These are phyloP conservation scores for Nemania serpens DNA, from an alignment of 2,329 filamentous ascomycete species.

Conservation along the genomic window DNA sequence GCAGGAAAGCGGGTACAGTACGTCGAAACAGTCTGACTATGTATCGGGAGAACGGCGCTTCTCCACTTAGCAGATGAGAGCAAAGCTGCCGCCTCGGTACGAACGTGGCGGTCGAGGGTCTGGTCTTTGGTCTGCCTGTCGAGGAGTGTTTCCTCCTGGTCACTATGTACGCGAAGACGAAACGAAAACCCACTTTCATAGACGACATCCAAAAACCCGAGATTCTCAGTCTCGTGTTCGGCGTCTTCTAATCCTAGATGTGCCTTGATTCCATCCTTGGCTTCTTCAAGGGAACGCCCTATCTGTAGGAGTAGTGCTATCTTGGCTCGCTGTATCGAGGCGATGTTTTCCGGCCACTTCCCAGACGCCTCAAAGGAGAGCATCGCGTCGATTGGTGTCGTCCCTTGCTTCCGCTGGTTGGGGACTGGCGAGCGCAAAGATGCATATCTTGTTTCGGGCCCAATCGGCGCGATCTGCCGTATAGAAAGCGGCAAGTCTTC, in stretches of 20 bases:
- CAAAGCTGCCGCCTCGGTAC: constrained; percentile 71
- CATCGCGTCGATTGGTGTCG: constrained; percentile 72
- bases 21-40: constrained; percentile 80
- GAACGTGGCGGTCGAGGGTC: constrained; percentile 64
- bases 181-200: constrained; percentile 76
- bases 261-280: constrained; percentile 64
- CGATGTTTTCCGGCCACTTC: constrained; percentile 90
- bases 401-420: constrained; percentile 49
- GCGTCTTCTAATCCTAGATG: constrained; percentile 82
- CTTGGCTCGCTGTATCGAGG: constrained; percentile 91
- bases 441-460: constrained; percentile 74
- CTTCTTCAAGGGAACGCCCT: constrained; percentile 68
- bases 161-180: constrained; percentile 85
- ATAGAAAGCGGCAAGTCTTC: constrained; percentile 88
- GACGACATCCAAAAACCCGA: constrained; percentile 80
- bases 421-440: constrained; percentile 61
- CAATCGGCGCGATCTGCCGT: constrained; percentile 75
- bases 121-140: constrained; percentile 80
- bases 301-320: constrained; percentile 85
- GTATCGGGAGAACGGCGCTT: constrained; percentile 74
- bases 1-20: constrained; percentile 80
- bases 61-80: constrained; percentile 72
- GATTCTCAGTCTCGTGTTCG: constrained; percentile 70
- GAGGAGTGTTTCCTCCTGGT: constrained; percentile 81
- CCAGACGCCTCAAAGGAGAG: constrained; percentile 92